phyloP scores from a whole-genome alignment of 768 basidiomycete genomes.

The Cyathus striatus region DNA sequence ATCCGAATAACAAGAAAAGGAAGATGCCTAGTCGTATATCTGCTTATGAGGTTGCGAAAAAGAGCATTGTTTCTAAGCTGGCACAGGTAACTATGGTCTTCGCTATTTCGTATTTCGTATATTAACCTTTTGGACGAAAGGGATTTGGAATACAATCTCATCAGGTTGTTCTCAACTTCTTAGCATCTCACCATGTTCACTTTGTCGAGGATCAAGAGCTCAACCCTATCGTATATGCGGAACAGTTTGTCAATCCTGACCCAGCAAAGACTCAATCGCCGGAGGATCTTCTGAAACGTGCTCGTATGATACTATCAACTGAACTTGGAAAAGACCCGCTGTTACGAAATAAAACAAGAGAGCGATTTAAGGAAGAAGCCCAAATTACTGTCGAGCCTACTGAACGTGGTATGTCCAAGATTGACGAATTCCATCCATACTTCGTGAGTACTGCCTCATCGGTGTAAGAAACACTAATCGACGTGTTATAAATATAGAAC shows the following conservation, averaged over 20 bases:
- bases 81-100: constrained; percentile 59
- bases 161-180: constrained; percentile 82
- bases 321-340: constrained; percentile 93
- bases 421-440: constrained; percentile 68
- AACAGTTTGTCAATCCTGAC: constrained; percentile 78
- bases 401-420: constrained; percentile 76
- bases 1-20: constrained; percentile 47
- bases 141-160: constrained; percentile 81
- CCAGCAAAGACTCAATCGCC: constrained; percentile 48
- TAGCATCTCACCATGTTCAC: constrained; percentile 51
- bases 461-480: background rate
- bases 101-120: background rate
- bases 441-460: constrained; percentile 42
- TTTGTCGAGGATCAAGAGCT: constrained; percentile 81
- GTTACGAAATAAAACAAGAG: constrained; percentile 72
- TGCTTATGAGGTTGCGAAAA: constrained; percentile 80
- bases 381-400: constrained; percentile 80
- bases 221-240: constrained; percentile 76
- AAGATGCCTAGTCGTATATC: constrained; percentile 84
- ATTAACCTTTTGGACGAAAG: constrained; percentile 30
- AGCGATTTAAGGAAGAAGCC: constrained; percentile 69
- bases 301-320: constrained; percentile 79
- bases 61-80: constrained; percentile 67
- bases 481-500: constrained; percentile 42
- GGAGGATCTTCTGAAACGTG: constrained; percentile 67